Base-by-base conservation (phyloP, 2,329 filamentous ascomycete species). In the Fusarium concolor region DNA sequence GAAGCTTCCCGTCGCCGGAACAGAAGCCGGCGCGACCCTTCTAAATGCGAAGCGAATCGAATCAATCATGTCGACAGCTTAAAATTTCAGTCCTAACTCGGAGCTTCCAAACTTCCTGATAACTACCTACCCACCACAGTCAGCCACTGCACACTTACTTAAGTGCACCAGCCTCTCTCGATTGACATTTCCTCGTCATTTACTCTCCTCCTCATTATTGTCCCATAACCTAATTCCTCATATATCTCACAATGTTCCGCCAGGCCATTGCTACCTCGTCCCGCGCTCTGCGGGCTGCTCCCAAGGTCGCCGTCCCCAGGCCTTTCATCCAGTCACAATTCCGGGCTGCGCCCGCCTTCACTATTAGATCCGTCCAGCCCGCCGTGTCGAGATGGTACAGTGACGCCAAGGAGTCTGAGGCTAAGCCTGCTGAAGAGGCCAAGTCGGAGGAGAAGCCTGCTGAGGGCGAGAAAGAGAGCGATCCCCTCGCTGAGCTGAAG, bases 301-400 rank as follows among this genome's bases (percentile, higher is more conserved):
- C 81, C 55, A 75, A 80, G 55, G 73, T 77, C 41, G 71, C 79
- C 51, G 74, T 74, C 45, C 75, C 77, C 70, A 76, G 77, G 67
- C 77, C 78, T 57, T 60, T 79, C 39, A 67, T 78, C 41, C 77
- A 79, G 67, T 74, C 76, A 38, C 81, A 81, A 73, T 76, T 80
- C 65, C 79, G 76, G 72, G 74, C 71, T 49, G 74, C 76, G 66
- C 76, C 79, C 65, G 71, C 79, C 61, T 71, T 76, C 74, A 74
- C 79, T 68, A 64, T 78, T 74, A 77, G 80, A 73, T 72, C 77
- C 11, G 70, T 75, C 55, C 80, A 77, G 59, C 80, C 78, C 22
- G 56, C 67, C 24, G 55, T 68, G 17, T 71, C 74, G 60, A 78
- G 83, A 76, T 85, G 82, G 82, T 86, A 85, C 74, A 85, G 84